Evolutionary conservation across 805 yeast genomes (phyloP), one percentile per base, ranked within the genome.

Genomic region (Lipomyces anomalus): DNA sequence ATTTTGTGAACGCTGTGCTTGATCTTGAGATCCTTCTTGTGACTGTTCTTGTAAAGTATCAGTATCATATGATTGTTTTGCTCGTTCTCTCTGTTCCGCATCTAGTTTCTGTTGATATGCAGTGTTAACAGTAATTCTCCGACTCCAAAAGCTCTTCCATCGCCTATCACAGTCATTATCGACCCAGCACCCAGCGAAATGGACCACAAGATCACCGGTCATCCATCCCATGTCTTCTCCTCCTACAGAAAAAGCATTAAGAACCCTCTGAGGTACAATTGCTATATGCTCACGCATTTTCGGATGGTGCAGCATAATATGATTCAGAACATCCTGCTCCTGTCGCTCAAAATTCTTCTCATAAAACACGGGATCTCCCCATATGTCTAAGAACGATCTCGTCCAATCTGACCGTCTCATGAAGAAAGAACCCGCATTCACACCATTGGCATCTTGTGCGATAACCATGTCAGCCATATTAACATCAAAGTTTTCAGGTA

Each of bases 331-430:
- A 60, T 84, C 94, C 62, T 85, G 95, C 60, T 85, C 95, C 59
- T 79, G 79, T 60, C 84, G 90, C 57, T 84, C 95, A 59, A 83
- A 92, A 75, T 78, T 80, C 60, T 82, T 89, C 62, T 84, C 92
- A 64, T 84, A 82, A 66, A 79, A 70, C 3, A 80, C 84, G 5
- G 94, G 92, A 57, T 85, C 94, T 88, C 90, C 84, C 94, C 94
- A 84, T 11, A 75, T 57, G 61, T 84, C 92, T 46, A 85, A 67
- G 35, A 85, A 63, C 60, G 82, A 64, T 43, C 77, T 80, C 2
- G 85, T 66, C 94, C 94, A 85, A 7, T 72, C 74, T 2, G 84
- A 79, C 53, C 84, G 72, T 58, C 79, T 74, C 58, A 85, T 71
- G 44, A 85, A 64, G 57, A 85, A 84, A 0, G 90, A 82, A 6